These are phyloP conservation scores for Saccharomycopsis hybrid DNA, from an alignment of 1,139 yeast species.

Conservation along the genomic window DNA sequence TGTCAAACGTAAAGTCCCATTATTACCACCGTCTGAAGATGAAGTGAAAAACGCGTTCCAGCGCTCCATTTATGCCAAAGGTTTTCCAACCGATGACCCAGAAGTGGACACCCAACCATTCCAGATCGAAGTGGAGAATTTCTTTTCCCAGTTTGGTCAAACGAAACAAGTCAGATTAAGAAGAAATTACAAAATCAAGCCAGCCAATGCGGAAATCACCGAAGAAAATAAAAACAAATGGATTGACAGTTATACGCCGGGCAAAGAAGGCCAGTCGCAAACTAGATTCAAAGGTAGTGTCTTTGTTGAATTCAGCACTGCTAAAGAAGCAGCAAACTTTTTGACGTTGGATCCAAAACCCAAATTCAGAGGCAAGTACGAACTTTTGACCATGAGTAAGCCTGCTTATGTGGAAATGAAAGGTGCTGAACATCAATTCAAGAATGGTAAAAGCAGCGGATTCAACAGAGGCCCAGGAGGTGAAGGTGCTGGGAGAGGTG, in stretches of 20 bases:
- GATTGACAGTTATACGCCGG: too few species aligned
- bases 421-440: slow-evolving; percentile 48
- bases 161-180: slow-evolving; percentile 65
- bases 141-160: slow-evolving; percentile 48
- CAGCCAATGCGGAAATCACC: slow-evolving; percentile 29
- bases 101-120: slow-evolving; percentile 40
- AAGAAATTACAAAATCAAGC: slow-evolving; percentile 48
- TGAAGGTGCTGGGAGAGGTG: slow-evolving; percentile 18
- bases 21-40: slow-evolving; percentile 54
- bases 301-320: slow-evolving; percentile 73
- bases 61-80: slow-evolving; percentile 77
- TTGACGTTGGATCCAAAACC: slow-evolving; percentile 57
- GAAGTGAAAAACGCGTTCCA: slow-evolving; percentile 66
- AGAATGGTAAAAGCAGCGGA: slow-evolving; percentile 30
- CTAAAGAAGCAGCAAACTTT: slow-evolving; percentile 69
- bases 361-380: slow-evolving; percentile 45
- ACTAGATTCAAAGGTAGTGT: slow-evolving; percentile 67
- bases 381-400: slow-evolving; percentile 47
- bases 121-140: slow-evolving; percentile 75
- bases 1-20: slow-evolving; percentile 75
- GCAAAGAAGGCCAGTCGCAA: too few species aligned
- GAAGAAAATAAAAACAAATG: too few species aligned
- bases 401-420: slow-evolving; percentile 56
- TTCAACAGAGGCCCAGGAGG: too few species aligned
- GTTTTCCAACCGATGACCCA: slow-evolving; percentile 42